Conservation (phyloP, 306 rosid species). For the Cicer cuneatum region DNA sequence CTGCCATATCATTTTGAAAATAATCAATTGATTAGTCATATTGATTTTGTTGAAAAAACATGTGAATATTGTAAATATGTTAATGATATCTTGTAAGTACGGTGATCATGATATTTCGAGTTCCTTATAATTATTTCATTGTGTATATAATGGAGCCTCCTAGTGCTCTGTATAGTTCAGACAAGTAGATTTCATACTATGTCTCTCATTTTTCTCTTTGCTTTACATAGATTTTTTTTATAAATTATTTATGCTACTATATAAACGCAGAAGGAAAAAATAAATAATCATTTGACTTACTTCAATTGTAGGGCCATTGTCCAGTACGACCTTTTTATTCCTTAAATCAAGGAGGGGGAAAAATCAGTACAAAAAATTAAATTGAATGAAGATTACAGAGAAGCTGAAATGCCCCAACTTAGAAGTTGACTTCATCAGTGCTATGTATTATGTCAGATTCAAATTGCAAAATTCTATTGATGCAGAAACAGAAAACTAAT, state of each 20-base stretch:
- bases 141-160: neutral
- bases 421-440: slow-evolving; percentile 24
- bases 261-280: slow-evolving; percentile 21
- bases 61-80: neutral
- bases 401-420: neutral
- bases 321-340: slow-evolving; percentile 75
- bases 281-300: slow-evolving; percentile 58
- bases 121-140: neutral
- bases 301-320: slow-evolving; percentile 74
- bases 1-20: neutral
- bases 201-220: neutral
- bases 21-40: slow-evolving; percentile 18
- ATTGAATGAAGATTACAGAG: slow-evolving; percentile 19
- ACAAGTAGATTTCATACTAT: neutral
- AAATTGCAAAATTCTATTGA: slow-evolving; percentile 33
- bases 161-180: neutral
- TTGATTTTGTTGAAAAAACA: slow-evolving; percentile 16
- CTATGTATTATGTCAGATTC: slow-evolving; percentile 30
- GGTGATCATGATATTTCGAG: neutral
- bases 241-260: slow-evolving; percentile 22
- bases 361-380: slow-evolving; percentile 34
- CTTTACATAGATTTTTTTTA: neutral
- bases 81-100: slow-evolving; percentile 8
- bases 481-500: slow-evolving; percentile 28
- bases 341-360: slow-evolving; percentile 46